Evolutionary conservation across 169 alveolate genomes (phyloP), one percentile per base, ranked within the genome.

Genomic region (Eimeria praecox): DNA sequence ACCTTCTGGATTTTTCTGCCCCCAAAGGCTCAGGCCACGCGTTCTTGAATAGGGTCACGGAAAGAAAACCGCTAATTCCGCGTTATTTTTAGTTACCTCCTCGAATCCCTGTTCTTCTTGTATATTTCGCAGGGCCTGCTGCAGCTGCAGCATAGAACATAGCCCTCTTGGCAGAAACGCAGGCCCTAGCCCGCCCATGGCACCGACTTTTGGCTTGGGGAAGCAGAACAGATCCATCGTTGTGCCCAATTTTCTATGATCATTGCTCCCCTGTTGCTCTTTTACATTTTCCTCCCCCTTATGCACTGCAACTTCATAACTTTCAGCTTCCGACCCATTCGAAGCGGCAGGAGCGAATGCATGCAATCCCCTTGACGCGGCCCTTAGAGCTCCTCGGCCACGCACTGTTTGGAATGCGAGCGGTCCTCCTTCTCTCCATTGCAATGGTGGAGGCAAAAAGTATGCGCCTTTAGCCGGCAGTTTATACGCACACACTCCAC

Each of bases 121-220:
- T 27, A 59, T 82, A n/a, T 62, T 35, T 35, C 92, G 71, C 56
- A 92, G 30, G 33, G 78, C 78, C 35, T 40, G 42, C 85, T 92
- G 78, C 62, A 92, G 56, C 56, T 92, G 88, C 64, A 46, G 90
- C 52, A 92, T 62, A 59, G 66, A 35, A 16, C 42, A 30, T 30
- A 42, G 87, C 38, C 95, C 95, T 40, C 80, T 75, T n/a, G 95
- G 95, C 44, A 92, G 92, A 33, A 92, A 66, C 35, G 89, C 92
- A 12, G 95, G 95, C 59, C 95, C 92, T 35, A 92, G 49, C 4
- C 86, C 91, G 27, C 95, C 71, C 75, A 62, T 87, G 27, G 77
- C 40, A 35, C 88, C 66, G 33, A 85, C 56, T 66, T 49, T 30
- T 16, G 92, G 92, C 73, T 88, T 64, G 0, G 95, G 75, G 40